phyloP scores from a whole-genome alignment of 768 basidiomycete genomes.

The Thelephora ganbajun region DNA sequence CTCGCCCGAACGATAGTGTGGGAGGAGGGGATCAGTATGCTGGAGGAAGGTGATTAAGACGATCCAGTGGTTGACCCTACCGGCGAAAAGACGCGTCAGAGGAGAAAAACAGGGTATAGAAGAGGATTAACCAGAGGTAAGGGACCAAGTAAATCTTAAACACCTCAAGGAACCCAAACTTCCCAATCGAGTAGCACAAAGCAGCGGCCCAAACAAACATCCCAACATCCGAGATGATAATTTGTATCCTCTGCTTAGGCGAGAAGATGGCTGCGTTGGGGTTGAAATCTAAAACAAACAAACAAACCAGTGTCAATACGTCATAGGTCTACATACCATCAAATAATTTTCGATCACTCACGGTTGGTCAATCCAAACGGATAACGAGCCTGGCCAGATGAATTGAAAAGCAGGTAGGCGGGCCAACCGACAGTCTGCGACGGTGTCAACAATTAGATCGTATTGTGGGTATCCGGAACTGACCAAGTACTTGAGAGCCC shows the following conservation, averaged over 20 bases:
- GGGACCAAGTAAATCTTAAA: conserved; percentile 74
- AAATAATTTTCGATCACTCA: conserved; percentile 23
- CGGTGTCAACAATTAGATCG: conserved; percentile 18
- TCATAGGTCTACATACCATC: conserved; percentile 1
- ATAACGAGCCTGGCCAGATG: conserved; percentile 76
- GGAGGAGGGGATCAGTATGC: conserved; percentile 94
- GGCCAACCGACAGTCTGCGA: conserved; percentile 79
- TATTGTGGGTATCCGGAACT: conserved; percentile 9
- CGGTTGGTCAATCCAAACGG: conserved; percentile 60
- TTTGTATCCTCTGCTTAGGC: conserved; percentile 59
- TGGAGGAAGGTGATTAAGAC: conserved; percentile 95
- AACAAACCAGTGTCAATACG: neutral
- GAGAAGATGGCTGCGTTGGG: conserved; percentile 71
- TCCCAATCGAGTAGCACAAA: conserved; percentile 37
- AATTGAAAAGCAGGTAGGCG: conserved; percentile 67
- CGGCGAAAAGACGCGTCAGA: neutral
- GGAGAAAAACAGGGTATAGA: neutral
- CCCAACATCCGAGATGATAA: conserved; percentile 80
- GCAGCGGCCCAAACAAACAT: conserved; percentile 57
- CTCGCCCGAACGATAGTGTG: conserved; percentile 80
- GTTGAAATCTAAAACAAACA: conserved; percentile 44
- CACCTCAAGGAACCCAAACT: conserved; percentile 56
- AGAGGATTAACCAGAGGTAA: conserved; percentile 55
- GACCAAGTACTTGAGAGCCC: conserved; percentile 47
- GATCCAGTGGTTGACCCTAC: conserved; percentile 85